phyloP scores from a whole-genome alignment of 75 land plant genomes.

The Isoetes taiwanensis region DNA sequence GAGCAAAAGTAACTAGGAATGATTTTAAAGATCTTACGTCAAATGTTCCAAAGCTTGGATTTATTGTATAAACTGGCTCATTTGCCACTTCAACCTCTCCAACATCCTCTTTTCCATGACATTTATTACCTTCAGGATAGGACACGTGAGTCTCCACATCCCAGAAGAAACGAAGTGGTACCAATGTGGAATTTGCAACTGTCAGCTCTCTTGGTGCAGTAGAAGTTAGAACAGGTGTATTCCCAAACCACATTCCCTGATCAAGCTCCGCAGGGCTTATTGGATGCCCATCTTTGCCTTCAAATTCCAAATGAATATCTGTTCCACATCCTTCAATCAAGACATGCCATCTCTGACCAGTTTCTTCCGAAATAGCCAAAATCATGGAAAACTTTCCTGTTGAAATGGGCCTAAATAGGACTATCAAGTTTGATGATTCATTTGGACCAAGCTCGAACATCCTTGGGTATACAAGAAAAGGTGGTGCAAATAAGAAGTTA shows the following conservation, averaged over 20 bases:
- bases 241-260: background rate
- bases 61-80: background rate
- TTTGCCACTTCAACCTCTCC: background rate
- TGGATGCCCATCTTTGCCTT: background rate
- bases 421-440: background rate
- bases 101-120: background rate
- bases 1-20: background rate
- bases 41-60: background rate
- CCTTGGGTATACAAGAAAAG: conserved; percentile 2
- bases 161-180: background rate
- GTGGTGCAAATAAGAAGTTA: background rate
- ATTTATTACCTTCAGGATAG: background rate
- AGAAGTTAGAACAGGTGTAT: background rate
- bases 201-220: background rate
- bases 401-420: background rate
- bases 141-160: background rate
- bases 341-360: background rate
- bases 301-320: background rate
- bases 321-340: background rate
- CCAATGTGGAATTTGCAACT: background rate
- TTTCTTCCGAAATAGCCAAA: background rate
- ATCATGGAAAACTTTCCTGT: background rate
- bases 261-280: background rate
- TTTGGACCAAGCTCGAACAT: background rate
- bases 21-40: background rate